Percentiles rank a stretch among this genome's conserved stretches.
These are phyloP conservation scores for Porpolomopsis calyptriformis DNA, from an alignment of 768 basidiomycete species.

Conservation along the genomic window DNA sequence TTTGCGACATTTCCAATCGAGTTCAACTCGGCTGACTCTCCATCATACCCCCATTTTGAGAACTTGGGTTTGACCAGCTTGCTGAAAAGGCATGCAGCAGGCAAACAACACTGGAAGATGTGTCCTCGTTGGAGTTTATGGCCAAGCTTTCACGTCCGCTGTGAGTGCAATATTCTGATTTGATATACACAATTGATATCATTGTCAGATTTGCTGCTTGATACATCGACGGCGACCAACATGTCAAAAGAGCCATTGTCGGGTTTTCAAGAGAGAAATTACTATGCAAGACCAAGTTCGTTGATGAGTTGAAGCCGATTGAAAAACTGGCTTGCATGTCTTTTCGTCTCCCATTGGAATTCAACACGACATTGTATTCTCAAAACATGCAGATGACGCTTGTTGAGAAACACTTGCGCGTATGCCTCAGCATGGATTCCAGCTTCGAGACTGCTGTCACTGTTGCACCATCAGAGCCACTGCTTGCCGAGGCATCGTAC, in stretches of 20 bases:
- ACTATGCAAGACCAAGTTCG: not conserved
- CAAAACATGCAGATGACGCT: conserved; percentile 11
- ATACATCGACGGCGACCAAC: conserved; percentile 1
- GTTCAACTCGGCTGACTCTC: conserved; percentile 1
- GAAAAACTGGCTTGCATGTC: conserved; percentile 7
- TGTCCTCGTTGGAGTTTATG: conserved; percentile 14
- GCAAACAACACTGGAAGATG: conserved; percentile 8
- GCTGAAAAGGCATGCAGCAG: conserved; percentile 7
- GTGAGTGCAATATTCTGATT: conserved; percentile 11
- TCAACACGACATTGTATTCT: conserved; percentile 7
- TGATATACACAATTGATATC: not conserved
- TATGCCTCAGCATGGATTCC: conserved; percentile 11
- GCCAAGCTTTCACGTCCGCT: conserved; percentile 16
- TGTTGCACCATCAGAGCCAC: conserved; percentile 18
- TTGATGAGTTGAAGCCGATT: not conserved
- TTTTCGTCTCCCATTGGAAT: conserved; percentile 15
- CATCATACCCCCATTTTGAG: conserved; percentile 11
- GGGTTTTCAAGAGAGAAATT: conserved; percentile 4
- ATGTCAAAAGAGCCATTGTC: not conserved
- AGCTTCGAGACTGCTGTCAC: conserved; percentile 16
- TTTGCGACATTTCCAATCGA: conserved; percentile 6
- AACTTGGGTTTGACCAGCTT: conserved; percentile 18
- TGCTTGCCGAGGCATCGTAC: conserved; percentile 20
- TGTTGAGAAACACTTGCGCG: conserved; percentile 20
- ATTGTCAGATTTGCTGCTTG: conserved; percentile 8